A percentile compares a stretch with the other conserved stretches of the same genome.
Conservation (phyloP, 306 rosid species). For the Vigna mungo region DNA sequence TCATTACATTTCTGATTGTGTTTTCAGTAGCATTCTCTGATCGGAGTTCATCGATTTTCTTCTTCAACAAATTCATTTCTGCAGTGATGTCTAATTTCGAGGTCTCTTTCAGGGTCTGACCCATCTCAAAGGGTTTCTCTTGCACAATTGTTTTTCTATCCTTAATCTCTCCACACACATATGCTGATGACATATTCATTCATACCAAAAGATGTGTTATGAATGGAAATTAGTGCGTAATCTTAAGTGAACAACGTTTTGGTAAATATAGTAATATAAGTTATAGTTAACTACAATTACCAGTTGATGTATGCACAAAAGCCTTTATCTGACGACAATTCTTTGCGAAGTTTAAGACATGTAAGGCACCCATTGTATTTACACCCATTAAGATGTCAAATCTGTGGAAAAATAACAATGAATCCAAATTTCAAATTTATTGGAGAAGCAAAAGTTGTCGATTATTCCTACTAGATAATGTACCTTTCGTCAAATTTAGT, state of each 20-base stretch:
- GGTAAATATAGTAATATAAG: neutral
- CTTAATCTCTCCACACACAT: conserved; percentile 48
- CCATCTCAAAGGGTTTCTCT: conserved; percentile 50
- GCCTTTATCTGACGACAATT: conserved; percentile 39
- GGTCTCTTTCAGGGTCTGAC: conserved; percentile 9
- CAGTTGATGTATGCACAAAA: conserved; percentile 57
- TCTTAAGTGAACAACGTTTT: neutral
- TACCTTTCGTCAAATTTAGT: conserved; percentile 59
- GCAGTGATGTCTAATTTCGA: conserved; percentile 29
- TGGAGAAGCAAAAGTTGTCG: neutral
- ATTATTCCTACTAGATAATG: too few relatives aligned
- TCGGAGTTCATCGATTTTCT: conserved; percentile 34
- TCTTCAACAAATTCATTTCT: conserved; percentile 31
- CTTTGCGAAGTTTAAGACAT: conserved; percentile 52
- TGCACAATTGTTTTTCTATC: neutral
- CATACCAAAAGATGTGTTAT: neutral
- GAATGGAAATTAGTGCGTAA: neutral
- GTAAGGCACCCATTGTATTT: conserved; percentile 50
- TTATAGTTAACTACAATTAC: conserved; percentile 30
- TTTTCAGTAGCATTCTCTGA: conserved; percentile 15
- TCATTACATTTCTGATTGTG: conserved; percentile 40
- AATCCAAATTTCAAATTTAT: neutral
- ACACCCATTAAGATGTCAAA: conserved; percentile 46
- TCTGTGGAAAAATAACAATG: conserved; percentile 12
- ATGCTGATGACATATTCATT: conserved; percentile 47